A percentile compares a stretch with the other conserved stretches of the same genome.
Evolutionary conservation across 208 protist genomes (phyloP).

Genomic region (Leishmania turanica): DNA sequence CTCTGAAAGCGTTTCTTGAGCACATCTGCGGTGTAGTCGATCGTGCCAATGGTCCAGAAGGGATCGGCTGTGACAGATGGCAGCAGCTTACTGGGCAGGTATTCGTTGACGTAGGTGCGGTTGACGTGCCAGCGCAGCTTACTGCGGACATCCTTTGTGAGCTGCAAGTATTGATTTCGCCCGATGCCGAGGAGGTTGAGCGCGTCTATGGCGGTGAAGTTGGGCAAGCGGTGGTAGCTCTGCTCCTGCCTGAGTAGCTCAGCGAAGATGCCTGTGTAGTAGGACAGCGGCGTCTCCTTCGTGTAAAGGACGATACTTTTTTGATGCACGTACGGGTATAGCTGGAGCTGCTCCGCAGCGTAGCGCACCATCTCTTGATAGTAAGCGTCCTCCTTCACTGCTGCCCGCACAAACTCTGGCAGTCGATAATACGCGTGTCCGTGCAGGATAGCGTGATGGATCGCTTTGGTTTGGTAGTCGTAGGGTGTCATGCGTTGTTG

Average conservation of each 20-base stretch:
- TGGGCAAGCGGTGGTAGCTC: constrained; percentile 96
- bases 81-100: constrained; percentile 63
- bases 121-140: constrained; percentile 88
- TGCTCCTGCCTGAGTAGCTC: constrained; percentile 76
- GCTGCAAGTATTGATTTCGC: constrained; percentile 97
- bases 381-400: constrained; percentile 66
- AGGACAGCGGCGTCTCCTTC: constrained; percentile 65
- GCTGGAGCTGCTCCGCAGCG: constrained; percentile 53
- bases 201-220: constrained; percentile 97
- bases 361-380: constrained; percentile 71
- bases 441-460: constrained; percentile 55
- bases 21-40: constrained; percentile 36
- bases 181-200: constrained; percentile 95
- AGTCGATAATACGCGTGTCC: constrained; percentile 68
- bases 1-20: constrained; percentile 32
- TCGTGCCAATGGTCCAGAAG: constrained; percentile 55
- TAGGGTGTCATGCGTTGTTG: constrained; percentile 60
- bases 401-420: constrained; percentile 53
- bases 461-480: constrained; percentile 47
- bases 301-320: constrained; percentile 66
- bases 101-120: constrained; percentile 54
- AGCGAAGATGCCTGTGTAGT: constrained; percentile 76
- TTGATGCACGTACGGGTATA: constrained; percentile 82
- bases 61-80: constrained; percentile 47
- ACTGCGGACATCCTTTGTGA: constrained; percentile 94